Conservation (phyloP, 139 green algal genomes). For the Raphidocelis subcapitata region DNA sequence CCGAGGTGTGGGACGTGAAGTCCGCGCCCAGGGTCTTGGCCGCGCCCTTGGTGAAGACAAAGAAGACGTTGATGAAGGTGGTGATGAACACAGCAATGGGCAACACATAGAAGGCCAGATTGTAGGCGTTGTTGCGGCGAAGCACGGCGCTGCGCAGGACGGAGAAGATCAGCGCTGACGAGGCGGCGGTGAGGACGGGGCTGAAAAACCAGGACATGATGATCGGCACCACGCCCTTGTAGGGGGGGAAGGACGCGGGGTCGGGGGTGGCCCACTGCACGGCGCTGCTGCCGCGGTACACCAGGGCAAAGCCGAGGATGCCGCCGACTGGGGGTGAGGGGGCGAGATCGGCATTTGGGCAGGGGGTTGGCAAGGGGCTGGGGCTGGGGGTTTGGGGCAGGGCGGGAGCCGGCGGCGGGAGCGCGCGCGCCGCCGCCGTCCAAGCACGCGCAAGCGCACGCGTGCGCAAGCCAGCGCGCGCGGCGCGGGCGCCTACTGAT, state of each 20-base stretch:
- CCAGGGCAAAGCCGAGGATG: constrained; percentile 50
- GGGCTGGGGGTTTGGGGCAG: too few species aligned
- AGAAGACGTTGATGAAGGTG: constrained; percentile 42
- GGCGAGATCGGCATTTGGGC: neutral
- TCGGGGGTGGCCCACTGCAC: constrained; percentile 43
- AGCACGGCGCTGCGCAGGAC: constrained; percentile 36
- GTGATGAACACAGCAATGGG: constrained; percentile 46
- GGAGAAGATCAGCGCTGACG: constrained; percentile 39
- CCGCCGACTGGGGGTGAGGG: constrained; percentile 26
- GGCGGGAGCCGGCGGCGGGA: too few species aligned
- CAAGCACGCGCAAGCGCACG: too few species aligned
- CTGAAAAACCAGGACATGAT: constrained; percentile 63
- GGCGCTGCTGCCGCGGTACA: constrained; percentile 23
- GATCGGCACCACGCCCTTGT: constrained; percentile 48
- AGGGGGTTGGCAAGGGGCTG: neutral
- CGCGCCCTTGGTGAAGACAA: constrained; percentile 56
- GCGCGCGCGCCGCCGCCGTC: too few species aligned
- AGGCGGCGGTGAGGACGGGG: constrained; percentile 48
- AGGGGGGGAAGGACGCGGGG: constrained; percentile 35
- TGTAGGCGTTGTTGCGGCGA: constrained; percentile 37
- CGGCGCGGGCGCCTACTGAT: constrained; percentile 17
- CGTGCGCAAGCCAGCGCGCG: too few species aligned
- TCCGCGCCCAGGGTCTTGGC: constrained; percentile 31
- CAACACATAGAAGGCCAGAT: constrained; percentile 45
- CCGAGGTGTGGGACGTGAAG: constrained; percentile 34